phyloP scores from a whole-genome alignment of 2,329 filamentous ascomycete genomes.

The Raffaelea albimanens region DNA sequence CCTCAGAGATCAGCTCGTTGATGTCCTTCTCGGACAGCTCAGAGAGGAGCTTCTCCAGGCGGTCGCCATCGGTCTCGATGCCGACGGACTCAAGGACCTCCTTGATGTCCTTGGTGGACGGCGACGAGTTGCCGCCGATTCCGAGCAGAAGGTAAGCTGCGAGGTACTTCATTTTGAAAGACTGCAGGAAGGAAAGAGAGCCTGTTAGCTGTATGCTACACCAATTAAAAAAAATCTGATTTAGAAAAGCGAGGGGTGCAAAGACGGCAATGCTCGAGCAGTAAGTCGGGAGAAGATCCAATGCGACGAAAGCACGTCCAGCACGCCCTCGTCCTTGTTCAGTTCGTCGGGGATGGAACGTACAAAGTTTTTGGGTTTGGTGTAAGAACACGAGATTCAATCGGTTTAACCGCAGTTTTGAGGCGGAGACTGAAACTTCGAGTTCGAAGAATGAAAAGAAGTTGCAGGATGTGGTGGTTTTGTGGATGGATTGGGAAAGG shows the following conservation, averaged over 20 bases:
- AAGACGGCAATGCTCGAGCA: no score
- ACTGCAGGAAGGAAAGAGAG: not conserved
- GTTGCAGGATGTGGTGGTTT: constrained; percentile 5
- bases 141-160: constrained; percentile 96
- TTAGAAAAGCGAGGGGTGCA: no score
- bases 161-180: constrained; percentile 95
- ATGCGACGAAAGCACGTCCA: no score
- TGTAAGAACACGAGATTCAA: constrained; percentile 83
- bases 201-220: no score
- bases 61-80: constrained; percentile 84
- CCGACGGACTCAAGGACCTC: constrained; percentile 84
- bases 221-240: no score
- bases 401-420: constrained; percentile 95
- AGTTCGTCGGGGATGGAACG: constrained; percentile 15
- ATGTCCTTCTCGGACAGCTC: constrained; percentile 92
- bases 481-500: constrained; percentile 1
- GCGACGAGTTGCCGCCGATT: constrained; percentile 85
- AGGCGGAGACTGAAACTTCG: constrained; percentile 99
- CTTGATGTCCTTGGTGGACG: constrained; percentile 81
- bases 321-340: not conserved
- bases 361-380: constrained; percentile 20
- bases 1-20: constrained; percentile 83
- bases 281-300: no score
- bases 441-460: constrained; percentile 42
- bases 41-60: constrained; percentile 74